These are phyloP conservation scores for Komagataella phaffii DNA, from an alignment of 805 yeast genomes.

Conservation along the genomic window DNA sequence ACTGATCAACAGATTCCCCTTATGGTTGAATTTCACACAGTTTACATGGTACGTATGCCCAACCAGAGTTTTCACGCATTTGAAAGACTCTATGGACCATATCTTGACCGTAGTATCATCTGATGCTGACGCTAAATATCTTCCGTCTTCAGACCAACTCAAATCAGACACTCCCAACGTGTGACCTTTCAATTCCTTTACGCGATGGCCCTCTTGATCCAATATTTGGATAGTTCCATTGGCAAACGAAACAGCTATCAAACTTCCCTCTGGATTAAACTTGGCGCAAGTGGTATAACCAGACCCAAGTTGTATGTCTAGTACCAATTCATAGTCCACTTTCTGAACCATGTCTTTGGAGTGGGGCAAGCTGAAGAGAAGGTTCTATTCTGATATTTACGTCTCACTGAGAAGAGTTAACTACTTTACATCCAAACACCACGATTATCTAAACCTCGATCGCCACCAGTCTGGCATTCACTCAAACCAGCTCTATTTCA, in stretches of 20 bases:
- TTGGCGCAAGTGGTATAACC: background rate
- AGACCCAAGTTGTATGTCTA: background rate
- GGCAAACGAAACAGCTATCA: background rate
- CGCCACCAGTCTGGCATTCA: background rate
- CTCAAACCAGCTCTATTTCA: background rate
- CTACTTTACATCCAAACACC: background rate
- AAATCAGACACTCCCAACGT: constrained; percentile 60
- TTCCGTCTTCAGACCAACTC: constrained; percentile 64
- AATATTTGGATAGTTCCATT: constrained; percentile 37
- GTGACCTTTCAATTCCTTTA: constrained; percentile 38
- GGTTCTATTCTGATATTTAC: background rate
- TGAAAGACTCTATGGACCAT: constrained; percentile 46
- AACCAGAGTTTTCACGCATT: constrained; percentile 34
- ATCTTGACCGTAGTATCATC: constrained; percentile 75
- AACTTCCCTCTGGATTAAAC: background rate
- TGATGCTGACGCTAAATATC: constrained; percentile 67
- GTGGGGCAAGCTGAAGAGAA: background rate
- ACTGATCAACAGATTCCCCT: constrained; percentile 68
- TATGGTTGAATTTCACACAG: constrained; percentile 50
- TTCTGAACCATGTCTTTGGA: background rate
- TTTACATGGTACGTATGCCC: constrained; percentile 85
- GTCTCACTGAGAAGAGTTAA: too few species aligned
- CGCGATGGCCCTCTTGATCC: constrained; percentile 18
- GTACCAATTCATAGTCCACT: background rate
- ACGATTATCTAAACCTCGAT: background rate